Base-by-base conservation (phyloP, 2,329 filamentous ascomycete genomes). In the Eurotiales sp. region DNA sequence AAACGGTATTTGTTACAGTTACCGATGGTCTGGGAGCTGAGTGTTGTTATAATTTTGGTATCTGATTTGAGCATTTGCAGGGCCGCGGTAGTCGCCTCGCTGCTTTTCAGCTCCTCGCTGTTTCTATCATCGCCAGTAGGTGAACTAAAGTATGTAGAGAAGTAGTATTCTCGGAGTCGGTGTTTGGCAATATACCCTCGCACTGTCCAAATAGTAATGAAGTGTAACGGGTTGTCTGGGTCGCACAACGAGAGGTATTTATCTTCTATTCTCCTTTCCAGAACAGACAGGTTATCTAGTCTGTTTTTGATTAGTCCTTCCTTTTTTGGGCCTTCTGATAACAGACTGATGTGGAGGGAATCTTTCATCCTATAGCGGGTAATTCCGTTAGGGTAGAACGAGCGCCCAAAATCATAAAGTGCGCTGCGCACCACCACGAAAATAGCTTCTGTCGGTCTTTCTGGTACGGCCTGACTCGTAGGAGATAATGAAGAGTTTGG, bases 151-250 rank as follows among this genome's bases (percentile, higher is more conserved):
- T 60, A 58, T 41, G 22, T 64, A 0, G 70, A 67, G 51, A 27
- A 27, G 10, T 77, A 75, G 50, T 77, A 65, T 43, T 81, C 74
- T 45, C 82, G 51, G 0, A 85, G 71, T 1, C 69, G 73, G 44
- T 56, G 64, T 57, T 74, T 80, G 0, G 80, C 75, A 2, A 85
- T 49, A 5, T 70, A 65, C 0, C 57, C 64, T 8, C 79, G 67
- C 7, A 67, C 61, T 42, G 60, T 66, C 74, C 73, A 78, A 10
- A 75, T 65, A 0, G 75, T 74, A 62, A 78, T 72, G 54, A 70
- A 76, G 51, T 77, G 74, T 7, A 76, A 58, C 8, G 74, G 67
- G 47, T 71, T 72, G 2, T 72, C 67, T 8, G 58, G 59, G 21
- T 73, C 59, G 51, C 70, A 72, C 56, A 59, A 64, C 3, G 57